A percentile compares a stretch with the other conserved stretches of the same genome.
These are phyloP conservation scores for Ailanthus altissimus DNA, from an alignment of 345 rosid genomes.

Conservation along the genomic window DNA sequence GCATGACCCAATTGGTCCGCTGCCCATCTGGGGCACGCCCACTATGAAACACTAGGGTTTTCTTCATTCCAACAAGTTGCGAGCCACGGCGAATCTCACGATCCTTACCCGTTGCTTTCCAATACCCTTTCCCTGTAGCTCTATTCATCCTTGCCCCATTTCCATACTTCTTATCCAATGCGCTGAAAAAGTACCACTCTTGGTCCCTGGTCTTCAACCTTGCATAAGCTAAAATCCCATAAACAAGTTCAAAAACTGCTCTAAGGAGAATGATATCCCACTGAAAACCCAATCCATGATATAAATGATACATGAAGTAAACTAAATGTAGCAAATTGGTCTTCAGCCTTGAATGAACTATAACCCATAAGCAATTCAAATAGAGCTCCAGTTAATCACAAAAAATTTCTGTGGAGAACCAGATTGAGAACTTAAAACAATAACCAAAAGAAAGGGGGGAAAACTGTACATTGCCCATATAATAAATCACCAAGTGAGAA, in stretches of 20 bases:
- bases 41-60: slow-evolving; percentile 60
- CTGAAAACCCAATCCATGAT: slow-evolving; percentile 1
- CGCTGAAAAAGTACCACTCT: slow-evolving; percentile 78
- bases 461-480: background rate
- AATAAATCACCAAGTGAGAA: background rate
- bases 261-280: background rate
- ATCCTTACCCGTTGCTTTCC: slow-evolving; percentile 75
- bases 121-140: slow-evolving; percentile 62
- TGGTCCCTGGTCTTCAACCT: slow-evolving; percentile 73
- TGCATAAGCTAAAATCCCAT: slow-evolving; percentile 41
- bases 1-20: slow-evolving; percentile 81
- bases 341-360: slow-evolving; percentile 53
- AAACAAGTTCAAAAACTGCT: background rate
- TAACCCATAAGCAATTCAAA: slow-evolving; percentile 12
- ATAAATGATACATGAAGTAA: background rate
- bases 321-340: slow-evolving; percentile 23
- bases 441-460: background rate
- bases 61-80: slow-evolving; percentile 56
- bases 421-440: background rate
- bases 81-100: slow-evolving; percentile 41
- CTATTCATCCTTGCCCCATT: slow-evolving; percentile 66
- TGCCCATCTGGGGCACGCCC: slow-evolving; percentile 67
- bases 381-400: background rate
- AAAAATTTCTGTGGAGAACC: background rate
- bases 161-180: slow-evolving; percentile 74